phyloP scores from a whole-genome alignment of 306 rosid genomes.

The Quercus rubra region DNA sequence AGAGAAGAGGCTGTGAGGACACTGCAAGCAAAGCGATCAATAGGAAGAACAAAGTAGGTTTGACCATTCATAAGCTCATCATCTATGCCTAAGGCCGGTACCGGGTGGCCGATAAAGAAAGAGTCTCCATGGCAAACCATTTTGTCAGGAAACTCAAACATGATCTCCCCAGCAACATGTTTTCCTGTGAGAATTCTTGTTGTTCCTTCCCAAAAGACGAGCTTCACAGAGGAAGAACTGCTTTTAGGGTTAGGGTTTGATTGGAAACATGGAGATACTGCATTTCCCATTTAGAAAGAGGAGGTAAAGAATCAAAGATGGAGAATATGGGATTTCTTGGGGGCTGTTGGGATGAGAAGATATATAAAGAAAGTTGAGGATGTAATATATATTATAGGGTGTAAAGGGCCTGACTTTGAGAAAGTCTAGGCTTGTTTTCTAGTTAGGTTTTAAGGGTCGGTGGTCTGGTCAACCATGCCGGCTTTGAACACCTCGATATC shows the following conservation, averaged over 20 bases:
- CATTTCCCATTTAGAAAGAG: constrained; percentile 53
- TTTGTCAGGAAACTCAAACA: constrained; percentile 79
- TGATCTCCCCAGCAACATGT: constrained; percentile 79
- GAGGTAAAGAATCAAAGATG: not conserved
- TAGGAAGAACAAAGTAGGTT: constrained; percentile 87
- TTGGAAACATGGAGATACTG: constrained; percentile 43
- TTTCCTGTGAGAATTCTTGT: constrained; percentile 42
- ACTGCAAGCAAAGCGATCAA: constrained; percentile 47
- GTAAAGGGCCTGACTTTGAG: constrained; percentile 49
- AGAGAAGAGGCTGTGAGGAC: constrained; percentile 56
- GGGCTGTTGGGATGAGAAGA: not conserved
- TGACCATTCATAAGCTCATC: constrained; percentile 62
- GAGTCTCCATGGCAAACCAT: constrained; percentile 82
- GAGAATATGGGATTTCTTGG: not conserved
- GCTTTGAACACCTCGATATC: constrained; percentile 49
- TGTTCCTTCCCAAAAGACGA: constrained; percentile 57
- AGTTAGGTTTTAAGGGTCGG: constrained; percentile 42
- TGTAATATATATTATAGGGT: constrained; percentile 4
- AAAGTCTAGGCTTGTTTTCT: constrained; percentile 26
- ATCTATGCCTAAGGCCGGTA: constrained; percentile 63
- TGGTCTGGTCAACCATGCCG: constrained; percentile 83
- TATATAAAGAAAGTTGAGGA: not conserved
- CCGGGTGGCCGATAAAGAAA: constrained; percentile 76
- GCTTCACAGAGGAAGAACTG: constrained; percentile 26
- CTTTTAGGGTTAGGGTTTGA: not conserved